A percentile compares a stretch with the other conserved stretches of the same genome.
Conservation (phyloP, 108 stramenopile species). For the Poteriospumella lacustris region DNA sequence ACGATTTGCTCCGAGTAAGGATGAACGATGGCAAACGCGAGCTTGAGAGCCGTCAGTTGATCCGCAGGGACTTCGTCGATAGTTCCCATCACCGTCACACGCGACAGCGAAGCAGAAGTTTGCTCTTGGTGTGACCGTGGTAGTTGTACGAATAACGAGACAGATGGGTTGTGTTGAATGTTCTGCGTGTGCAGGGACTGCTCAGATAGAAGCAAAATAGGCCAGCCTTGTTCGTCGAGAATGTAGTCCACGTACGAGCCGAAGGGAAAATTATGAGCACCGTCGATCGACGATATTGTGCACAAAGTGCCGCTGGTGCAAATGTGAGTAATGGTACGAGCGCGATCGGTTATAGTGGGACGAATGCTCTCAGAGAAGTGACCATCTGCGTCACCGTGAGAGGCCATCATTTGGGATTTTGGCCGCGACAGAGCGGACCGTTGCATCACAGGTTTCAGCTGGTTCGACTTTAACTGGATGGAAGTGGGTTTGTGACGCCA, state of each 20-base stretch:
- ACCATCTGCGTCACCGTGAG: too few species aligned
- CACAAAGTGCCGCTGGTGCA: slow-evolving; percentile 49
- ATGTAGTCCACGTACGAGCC: slow-evolving; percentile 94
- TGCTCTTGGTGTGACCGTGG: slow-evolving; percentile 22
- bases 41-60: slow-evolving; percentile 75
- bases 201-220: slow-evolving; percentile 87
- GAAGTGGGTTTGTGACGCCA: too few species aligned
- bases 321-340: slow-evolving; percentile 50
- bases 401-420: too few species aligned
- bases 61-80: slow-evolving; percentile 66
- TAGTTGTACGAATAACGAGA: slow-evolving; percentile 19
- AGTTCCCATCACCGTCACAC: slow-evolving; percentile 79
- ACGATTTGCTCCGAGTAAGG: slow-evolving; percentile 89
- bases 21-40: slow-evolving; percentile 82
- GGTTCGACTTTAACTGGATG: too few species aligned
- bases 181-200: slow-evolving; percentile 90
- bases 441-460: too few species aligned
- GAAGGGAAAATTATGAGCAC: slow-evolving; percentile 80
- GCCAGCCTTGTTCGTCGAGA: slow-evolving; percentile 80
- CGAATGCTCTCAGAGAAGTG: background rate
- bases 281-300: slow-evolving; percentile 45
- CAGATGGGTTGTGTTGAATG: slow-evolving; percentile 54
- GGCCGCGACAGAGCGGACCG: too few species aligned
- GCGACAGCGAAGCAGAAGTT: slow-evolving; percentile 60
- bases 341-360: slow-evolving; percentile 11